Percentiles rank a stretch among this genome's conserved stretches.
Evolutionary conservation across 139 green algal species (phyloP).

Genomic region (Chlamydomonas schloesseri): DNA sequence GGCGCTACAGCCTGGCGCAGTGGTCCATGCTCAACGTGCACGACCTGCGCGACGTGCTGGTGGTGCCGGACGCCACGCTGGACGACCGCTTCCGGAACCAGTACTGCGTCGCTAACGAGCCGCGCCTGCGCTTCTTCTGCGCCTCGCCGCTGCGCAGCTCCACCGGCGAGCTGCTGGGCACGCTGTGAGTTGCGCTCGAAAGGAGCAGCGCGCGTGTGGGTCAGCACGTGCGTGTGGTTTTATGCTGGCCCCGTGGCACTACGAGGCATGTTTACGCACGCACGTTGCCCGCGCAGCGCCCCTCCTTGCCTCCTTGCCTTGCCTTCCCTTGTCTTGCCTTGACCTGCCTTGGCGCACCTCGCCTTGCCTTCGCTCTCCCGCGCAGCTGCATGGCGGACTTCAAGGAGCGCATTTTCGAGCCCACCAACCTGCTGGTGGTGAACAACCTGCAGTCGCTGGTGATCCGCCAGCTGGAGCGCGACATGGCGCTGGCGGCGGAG

Average conservation of each 20-base stretch:
- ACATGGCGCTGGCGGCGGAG: slow-evolving; percentile 42
- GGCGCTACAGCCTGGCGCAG: slow-evolving; percentile 43
- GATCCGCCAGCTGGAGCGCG: slow-evolving; percentile 46
- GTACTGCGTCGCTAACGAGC: slow-evolving; percentile 37
- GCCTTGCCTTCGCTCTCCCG: neutral
- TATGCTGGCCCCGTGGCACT: too few relatives aligned
- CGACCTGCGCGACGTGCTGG: slow-evolving; percentile 32
- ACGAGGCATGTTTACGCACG: too few relatives aligned
- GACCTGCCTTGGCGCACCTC: too few relatives aligned
- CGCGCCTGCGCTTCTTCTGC: slow-evolving; percentile 33
- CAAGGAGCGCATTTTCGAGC: slow-evolving; percentile 12
- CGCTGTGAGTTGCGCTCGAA: slow-evolving; percentile 36
- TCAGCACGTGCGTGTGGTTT: too few relatives aligned
- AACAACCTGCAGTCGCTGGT: slow-evolving; percentile 51
- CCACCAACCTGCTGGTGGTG: slow-evolving; percentile 44
- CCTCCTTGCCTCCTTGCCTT: too few relatives aligned
- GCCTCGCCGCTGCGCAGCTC: slow-evolving; percentile 30
- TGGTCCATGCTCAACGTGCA: slow-evolving; percentile 33
- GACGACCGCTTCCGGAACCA: slow-evolving; percentile 8
- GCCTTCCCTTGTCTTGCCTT: too few relatives aligned
- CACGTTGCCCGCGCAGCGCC: too few relatives aligned
- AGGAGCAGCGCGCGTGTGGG: too few relatives aligned
- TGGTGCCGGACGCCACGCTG: slow-evolving; percentile 13
- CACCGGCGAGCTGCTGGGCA: slow-evolving; percentile 44
- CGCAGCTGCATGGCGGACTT: slow-evolving; percentile 47